Conservation (phyloP, 495 filamentous ascomycete genomes). For the Monascus purpureus region DNA sequence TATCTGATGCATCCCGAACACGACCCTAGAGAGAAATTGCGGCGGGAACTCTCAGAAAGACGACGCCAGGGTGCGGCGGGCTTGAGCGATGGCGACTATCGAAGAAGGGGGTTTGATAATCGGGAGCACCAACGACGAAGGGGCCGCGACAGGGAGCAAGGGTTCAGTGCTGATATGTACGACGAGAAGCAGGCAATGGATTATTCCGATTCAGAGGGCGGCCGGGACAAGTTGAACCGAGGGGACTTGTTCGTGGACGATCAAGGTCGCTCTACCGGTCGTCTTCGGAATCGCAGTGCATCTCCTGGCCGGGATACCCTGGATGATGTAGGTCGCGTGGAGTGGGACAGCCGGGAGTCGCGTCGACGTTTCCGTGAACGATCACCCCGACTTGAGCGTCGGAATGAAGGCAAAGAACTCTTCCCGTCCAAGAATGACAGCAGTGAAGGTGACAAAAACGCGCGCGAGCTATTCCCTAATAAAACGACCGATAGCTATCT, state of each 20-base stretch:
- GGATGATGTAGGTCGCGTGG: slow-evolving; percentile 40
- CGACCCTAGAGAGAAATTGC: slow-evolving; percentile 63
- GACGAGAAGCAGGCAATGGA: slow-evolving; percentile 43
- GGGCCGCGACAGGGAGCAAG: slow-evolving; percentile 35
- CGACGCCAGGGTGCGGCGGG: slow-evolving; percentile 42
- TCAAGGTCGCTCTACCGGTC: slow-evolving; percentile 17
- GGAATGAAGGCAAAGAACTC: slow-evolving; percentile 32
- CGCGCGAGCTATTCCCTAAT: slow-evolving; percentile 36
- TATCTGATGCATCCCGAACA: slow-evolving; percentile 84
- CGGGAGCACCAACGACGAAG: slow-evolving; percentile 38
- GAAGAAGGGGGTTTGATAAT: slow-evolving; percentile 41
- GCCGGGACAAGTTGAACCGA: slow-evolving; percentile 39
- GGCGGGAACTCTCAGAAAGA: slow-evolving; percentile 28
- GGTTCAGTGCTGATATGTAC: slow-evolving; percentile 63
- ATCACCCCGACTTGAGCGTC: slow-evolving; percentile 17
- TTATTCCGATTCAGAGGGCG: slow-evolving; percentile 20
- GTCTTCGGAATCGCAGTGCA: slow-evolving; percentile 50
- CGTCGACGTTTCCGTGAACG: slow-evolving; percentile 30
- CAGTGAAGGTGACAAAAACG: slow-evolving; percentile 7
- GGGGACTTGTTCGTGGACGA: no score
- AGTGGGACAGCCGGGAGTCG: slow-evolving; percentile 17
- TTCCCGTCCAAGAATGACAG: slow-evolving; percentile 19
- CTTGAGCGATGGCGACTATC: slow-evolving; percentile 45
- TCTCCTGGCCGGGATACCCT: slow-evolving; percentile 52
- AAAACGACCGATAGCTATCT: slow-evolving; percentile 30